Conservation (phyloP, 371 early-diverging fungal genomes). For the Apophysomyces elegans region DNA sequence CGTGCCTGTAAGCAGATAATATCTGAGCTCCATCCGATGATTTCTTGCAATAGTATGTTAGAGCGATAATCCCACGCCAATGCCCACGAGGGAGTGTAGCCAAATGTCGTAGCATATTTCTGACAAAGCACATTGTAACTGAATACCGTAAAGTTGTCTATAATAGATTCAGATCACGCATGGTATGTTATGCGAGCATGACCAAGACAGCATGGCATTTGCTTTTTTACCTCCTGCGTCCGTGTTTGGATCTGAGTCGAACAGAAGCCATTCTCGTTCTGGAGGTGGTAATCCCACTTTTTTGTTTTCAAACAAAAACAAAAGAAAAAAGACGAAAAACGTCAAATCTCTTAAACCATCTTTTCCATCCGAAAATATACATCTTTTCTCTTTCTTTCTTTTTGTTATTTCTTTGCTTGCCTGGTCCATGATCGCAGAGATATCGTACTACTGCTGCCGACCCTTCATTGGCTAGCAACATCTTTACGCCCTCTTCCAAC, state of each 20-base stretch:
- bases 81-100: conserved; percentile 94
- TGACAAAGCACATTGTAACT: conserved; percentile 92
- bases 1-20: conserved; percentile 80
- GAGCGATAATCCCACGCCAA: conserved; percentile 89
- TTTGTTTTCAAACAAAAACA: conserved; percentile 18
- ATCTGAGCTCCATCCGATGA: conserved; percentile 83
- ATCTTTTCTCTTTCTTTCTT: too few relatives aligned
- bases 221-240: conserved; percentile 17
- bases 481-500: conserved; percentile 76
- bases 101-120: conserved; percentile 83
- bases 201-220: conserved; percentile 18
- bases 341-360: not conserved
- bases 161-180: not conserved
- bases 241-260: conserved; percentile 38
- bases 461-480: conserved; percentile 81
- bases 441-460: conserved; percentile 76
- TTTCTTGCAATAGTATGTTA: conserved; percentile 83
- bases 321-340: not conserved
- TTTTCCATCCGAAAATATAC: not conserved
- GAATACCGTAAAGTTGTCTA: conserved; percentile 76
- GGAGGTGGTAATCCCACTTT: conserved; percentile 72
- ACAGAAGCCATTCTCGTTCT: conserved; percentile 85
- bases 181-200: not conserved
- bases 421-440: conserved; percentile 82
- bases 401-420: conserved; percentile 34